Evolutionary conservation across 352 stramenopile genomes (phyloP).

Genomic region (Globisporangium okanoganense): DNA sequence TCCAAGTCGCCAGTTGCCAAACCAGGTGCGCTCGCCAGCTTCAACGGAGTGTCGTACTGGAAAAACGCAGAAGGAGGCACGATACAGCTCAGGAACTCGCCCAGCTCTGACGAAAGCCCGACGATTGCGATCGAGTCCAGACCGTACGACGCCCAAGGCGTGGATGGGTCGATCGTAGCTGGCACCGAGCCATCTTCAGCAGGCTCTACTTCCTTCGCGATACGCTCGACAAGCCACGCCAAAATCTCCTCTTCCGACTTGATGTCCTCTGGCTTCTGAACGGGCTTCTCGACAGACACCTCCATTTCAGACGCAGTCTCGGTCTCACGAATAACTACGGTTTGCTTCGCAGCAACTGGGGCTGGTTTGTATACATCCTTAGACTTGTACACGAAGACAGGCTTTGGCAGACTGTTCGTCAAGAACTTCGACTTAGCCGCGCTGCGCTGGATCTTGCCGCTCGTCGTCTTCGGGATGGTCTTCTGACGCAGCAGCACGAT

Average conservation of each 20-base stretch:
- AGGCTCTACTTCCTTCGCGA: constrained; percentile 43
- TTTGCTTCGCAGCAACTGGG: not conserved
- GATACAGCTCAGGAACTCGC: constrained; percentile 65
- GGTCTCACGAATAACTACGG: constrained; percentile 8
- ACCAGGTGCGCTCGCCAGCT: constrained; percentile 52
- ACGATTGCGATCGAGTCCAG: constrained; percentile 72
- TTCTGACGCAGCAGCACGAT: constrained; percentile 74
- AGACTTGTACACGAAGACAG: constrained; percentile 46
- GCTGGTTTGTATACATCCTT: constrained; percentile 25
- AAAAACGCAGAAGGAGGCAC: constrained; percentile 68
- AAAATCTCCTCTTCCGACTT: constrained; percentile 73
- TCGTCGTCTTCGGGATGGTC: constrained; percentile 82
- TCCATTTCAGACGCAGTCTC: constrained; percentile 5
- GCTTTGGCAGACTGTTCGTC: constrained; percentile 36
- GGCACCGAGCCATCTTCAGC: constrained; percentile 13
- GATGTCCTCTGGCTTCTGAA: constrained; percentile 24
- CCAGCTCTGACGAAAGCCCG: constrained; percentile 54
- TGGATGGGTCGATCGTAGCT: constrained; percentile 43
- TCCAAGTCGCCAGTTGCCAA: constrained; percentile 53
- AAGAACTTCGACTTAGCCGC: constrained; percentile 58
- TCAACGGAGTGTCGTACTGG: constrained; percentile 60
- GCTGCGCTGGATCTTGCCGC: constrained; percentile 81
- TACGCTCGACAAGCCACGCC: constrained; percentile 58
- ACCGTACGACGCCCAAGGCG: constrained; percentile 57
- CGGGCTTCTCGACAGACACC: constrained; percentile 10